Percentiles rank a stretch among this genome's conserved stretches.
These are phyloP conservation scores for Penicillium bialowiezense DNA, from an alignment of 495 filamentous ascomycete genomes.

Conservation along the genomic window DNA sequence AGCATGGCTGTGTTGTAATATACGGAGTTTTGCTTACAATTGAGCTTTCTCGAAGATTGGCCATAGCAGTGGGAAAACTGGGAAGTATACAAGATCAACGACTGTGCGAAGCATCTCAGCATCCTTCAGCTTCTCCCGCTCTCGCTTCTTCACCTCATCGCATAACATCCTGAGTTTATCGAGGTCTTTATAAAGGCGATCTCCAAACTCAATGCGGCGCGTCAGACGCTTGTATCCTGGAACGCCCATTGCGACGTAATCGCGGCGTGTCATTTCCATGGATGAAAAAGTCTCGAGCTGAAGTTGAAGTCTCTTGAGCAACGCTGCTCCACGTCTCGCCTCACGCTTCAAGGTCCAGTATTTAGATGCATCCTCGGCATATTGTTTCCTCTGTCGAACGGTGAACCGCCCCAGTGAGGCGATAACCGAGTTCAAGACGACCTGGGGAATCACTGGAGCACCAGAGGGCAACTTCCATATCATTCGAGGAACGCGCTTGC, in stretches of 20 bases:
- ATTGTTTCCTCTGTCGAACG: slow-evolving; percentile 84
- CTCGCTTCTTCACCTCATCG: slow-evolving; percentile 66
- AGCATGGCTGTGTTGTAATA: slow-evolving; percentile 20
- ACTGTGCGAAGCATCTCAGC: slow-evolving; percentile 71
- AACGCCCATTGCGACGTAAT: slow-evolving; percentile 89
- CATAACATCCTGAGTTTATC: slow-evolving; percentile 67
- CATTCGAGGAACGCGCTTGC: slow-evolving; percentile 65
- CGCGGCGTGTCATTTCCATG: slow-evolving; percentile 91
- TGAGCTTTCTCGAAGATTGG: slow-evolving; percentile 78
- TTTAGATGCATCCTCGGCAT: slow-evolving; percentile 84
- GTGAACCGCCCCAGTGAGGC: slow-evolving; percentile 74
- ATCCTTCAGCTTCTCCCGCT: slow-evolving; percentile 69
- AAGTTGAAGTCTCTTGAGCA: slow-evolving; percentile 88
- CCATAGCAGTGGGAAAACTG: slow-evolving; percentile 71
- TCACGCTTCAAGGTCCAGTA: slow-evolving; percentile 99
- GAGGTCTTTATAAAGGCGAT: slow-evolving; percentile 70
- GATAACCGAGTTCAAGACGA: slow-evolving; percentile 77
- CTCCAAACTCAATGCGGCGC: slow-evolving; percentile 83
- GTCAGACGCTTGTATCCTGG: slow-evolving; percentile 73
- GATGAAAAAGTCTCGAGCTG: slow-evolving; percentile 88
- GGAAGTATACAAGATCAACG: slow-evolving; percentile 87
- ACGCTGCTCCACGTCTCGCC: slow-evolving; percentile 81
- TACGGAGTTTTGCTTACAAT: slow-evolving; percentile 46
- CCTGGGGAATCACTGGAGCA: slow-evolving; percentile 87
- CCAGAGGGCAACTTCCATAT: slow-evolving; percentile 95